Base-by-base conservation (phyloP, 1,284 basidiomycete genomes). In the Peniophora sp. region DNA sequence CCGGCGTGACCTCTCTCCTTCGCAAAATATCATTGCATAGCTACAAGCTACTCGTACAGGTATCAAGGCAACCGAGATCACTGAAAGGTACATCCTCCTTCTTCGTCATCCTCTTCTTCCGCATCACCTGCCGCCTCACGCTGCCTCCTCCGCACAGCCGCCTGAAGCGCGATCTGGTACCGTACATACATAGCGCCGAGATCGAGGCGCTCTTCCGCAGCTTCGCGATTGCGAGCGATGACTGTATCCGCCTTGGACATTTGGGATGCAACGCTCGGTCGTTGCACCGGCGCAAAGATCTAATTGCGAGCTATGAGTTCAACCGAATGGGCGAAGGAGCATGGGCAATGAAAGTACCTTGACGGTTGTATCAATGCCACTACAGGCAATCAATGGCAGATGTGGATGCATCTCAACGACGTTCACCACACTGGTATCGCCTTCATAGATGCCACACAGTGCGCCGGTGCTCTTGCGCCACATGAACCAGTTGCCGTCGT, bases 301-400 rank as follows among this genome's bases (percentile, higher is more conserved):
- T 89, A 23, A 36, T 44, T 10, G 45, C 38, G 24, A 51, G 34
- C 32, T 48, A 36, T n/a, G n/a, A 36, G 34, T 10, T 36, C 10
- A 36, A 36, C 10, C n/a, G 10, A 10, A 10, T 10, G n/a, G 19
- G 8, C 38, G 52, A 22, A 45, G 38, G 9, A 49, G 14, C 16
- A 14, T 41, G 3, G 27, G 49, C 45, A 16, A 3, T n/a, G 34
- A 27, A 60, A 70, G 56, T 52, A 88, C 88, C 75, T 97, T 97
- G 55, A 96, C 78, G 1, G 89, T 92, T 6, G 78, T 73, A 64
- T 97, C 94, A 54, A 97, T 96, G 1, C 94, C 93, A 61, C 87
- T 91, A 36, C 90, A 83, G 1, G 92, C 92, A 24, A 94, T 66
- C 23, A 97, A 67, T 0, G 94, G 93, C 53, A 75, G 72, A 63